Conservation (phyloP, 306 rosid genomes). For the Carpinus fangiana region DNA sequence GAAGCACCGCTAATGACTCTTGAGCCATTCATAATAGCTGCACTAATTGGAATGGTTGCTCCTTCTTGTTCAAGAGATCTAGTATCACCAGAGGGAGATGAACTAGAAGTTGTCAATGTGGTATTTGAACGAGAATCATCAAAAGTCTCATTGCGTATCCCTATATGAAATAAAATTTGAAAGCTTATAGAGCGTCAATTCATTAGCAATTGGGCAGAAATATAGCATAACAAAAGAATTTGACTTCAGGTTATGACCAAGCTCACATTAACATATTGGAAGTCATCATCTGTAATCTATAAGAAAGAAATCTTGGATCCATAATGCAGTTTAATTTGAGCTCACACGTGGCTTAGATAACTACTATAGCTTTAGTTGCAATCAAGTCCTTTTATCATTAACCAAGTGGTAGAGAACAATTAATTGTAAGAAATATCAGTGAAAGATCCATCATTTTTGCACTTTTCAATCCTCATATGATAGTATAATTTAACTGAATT, state of each 20-base stretch:
- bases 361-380: not conserved
- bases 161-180: conserved; percentile 40
- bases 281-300: conserved; percentile 11
- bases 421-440: not conserved
- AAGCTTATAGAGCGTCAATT: conserved; percentile 14
- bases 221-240: not conserved
- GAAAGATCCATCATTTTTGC: not conserved
- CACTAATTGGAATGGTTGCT: conserved; percentile 41
- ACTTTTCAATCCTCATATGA: not conserved
- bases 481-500: not conserved
- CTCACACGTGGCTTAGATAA: not conserved
- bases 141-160: conserved; percentile 61
- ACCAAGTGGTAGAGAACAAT: not conserved
- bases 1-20: conserved; percentile 60
- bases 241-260: not conserved
- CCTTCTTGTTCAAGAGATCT: conserved; percentile 69
- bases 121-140: conserved; percentile 73
- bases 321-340: not conserved
- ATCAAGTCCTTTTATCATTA: not conserved
- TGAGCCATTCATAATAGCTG: conserved; percentile 53
- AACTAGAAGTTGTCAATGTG: conserved; percentile 50
- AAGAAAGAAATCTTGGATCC: not conserved
- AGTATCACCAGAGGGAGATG: conserved; percentile 52
- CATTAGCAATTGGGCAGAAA: not conserved
- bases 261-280: conserved; percentile 3